Base-by-base conservation (phyloP, 2,329 filamentous ascomycete species). In the Exophiala aquamarina region DNA sequence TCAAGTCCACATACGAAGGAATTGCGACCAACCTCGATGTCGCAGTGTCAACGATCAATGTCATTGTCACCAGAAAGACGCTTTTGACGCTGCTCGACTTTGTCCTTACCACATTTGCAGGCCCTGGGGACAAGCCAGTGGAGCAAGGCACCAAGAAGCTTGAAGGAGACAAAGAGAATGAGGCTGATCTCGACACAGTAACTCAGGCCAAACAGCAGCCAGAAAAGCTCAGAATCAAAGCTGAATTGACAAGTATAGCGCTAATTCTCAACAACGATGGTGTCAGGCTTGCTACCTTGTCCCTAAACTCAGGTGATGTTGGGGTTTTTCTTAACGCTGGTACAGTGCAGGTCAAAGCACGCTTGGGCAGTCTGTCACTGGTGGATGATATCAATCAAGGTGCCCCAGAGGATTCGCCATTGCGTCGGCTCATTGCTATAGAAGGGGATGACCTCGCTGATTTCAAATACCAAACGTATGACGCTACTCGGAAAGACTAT, bases 181-280 rank as follows among this genome's bases (percentile, higher is more conserved):
- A 59, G 3, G 69, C 75, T 18, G 62, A 71, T 15, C 56, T 62
- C 33, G 34, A 36, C 13, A 3, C 20, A 20, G 19, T 35, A 29
- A 44, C 56, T 34, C 31, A 50, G 5, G 32, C 47, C 14, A 49
- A 58, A 28, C 35, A 49, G 23, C 47, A 51, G 42, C 19, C 41
- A 14, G 87, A 87, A 46, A 94, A 93, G 55, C 93, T 98, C 56
- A 83, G 90, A 18, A 92, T 99, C 66, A 95, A 95, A 67, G 85
- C 94, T 33, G 86, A 96, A 52, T 72, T 99, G 53, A 94, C 95
- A 71, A 91, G 87, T 71, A 95, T 99, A 55, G 83, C 89, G 2
- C 77, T 98, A 20, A 92, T 98, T 54, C 75, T 99, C 45, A 99
- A 99, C 65, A 97, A 98, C 56, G 94, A 99, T 65, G 93, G 93